Percentiles rank a stretch among this genome's conserved stretches.
Evolutionary conservation across 805 yeast species (phyloP).

Genomic region (Starmerella roubikii): DNA sequence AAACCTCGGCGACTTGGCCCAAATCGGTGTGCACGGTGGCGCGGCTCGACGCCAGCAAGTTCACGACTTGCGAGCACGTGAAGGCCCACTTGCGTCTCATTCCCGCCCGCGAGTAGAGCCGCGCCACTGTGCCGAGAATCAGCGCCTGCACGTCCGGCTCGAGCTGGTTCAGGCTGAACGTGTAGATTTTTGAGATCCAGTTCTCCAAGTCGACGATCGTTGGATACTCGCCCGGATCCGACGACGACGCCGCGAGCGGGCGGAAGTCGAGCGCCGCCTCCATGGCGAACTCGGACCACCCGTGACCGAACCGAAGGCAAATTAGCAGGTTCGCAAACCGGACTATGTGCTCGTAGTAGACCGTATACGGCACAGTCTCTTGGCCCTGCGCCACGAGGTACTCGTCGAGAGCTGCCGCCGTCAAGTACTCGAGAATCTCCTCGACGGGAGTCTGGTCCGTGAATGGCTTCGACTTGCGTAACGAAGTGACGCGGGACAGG

Average conservation of each 20-base stretch:
- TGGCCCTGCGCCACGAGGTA: slow-evolving; percentile 29
- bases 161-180: slow-evolving; percentile 34
- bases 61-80: slow-evolving; percentile 50
- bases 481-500: slow-evolving; percentile 15
- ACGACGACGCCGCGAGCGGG: background rate
- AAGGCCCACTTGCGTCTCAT: slow-evolving; percentile 57
- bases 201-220: slow-evolving; percentile 27
- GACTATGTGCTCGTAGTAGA: slow-evolving; percentile 57
- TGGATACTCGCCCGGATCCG: background rate
- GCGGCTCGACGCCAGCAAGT: slow-evolving; percentile 11
- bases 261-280: slow-evolving; percentile 15
- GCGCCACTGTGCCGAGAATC: slow-evolving; percentile 52
- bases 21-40: slow-evolving; percentile 15
- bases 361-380: slow-evolving; percentile 71
- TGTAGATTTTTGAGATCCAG: slow-evolving; percentile 36
- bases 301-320: slow-evolving; percentile 28
- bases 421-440: slow-evolving; percentile 9
- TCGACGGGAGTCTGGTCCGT: slow-evolving; percentile 24
- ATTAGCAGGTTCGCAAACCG: slow-evolving; percentile 52
- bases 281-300: slow-evolving; percentile 32
- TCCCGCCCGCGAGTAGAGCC: slow-evolving; percentile 47
- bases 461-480: slow-evolving; percentile 16
- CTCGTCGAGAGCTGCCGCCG: slow-evolving; percentile 24
- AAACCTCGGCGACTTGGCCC: slow-evolving; percentile 13
- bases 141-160: slow-evolving; percentile 41